Evolutionary conservation across 228 moss, liverwort and hornwort genomes (phyloP), one percentile per base, ranked within the genome.

Genomic region (Sphagnum magellanicum): DNA sequence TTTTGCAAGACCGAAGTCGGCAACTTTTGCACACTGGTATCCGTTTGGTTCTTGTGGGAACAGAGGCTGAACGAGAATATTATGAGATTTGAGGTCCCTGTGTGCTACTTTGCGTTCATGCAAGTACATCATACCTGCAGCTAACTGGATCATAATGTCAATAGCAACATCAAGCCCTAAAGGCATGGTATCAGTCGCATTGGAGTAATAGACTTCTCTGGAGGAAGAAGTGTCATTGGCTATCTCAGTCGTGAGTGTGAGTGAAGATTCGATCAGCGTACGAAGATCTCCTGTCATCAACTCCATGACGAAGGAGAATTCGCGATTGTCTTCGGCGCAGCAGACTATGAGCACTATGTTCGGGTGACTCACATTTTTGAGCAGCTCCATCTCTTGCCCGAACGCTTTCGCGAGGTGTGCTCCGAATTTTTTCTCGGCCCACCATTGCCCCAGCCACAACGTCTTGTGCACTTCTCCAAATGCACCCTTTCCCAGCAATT

Each of bases 131-230:
- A 69, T 69, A 48, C 59, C 69, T 60, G 59, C 60, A 49, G 69
- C 69, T 6, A 69, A 49, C 57, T 69, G 69, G 15, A 69, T 15
- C 69, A 69, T 69, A 16, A 69, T 69, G 59, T 69, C 69, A 6
- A 69, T 16, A 47, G 69, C 69, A 10, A 69, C 69, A 60, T 69
- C 59, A 59, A 69, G 60, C 50, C 60, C 69, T 59, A 69, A 69
- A 8, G 69, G 69, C 69, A 69, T 69, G 8, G 6, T 13, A 59
- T 69, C 69, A 59, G 60, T 69, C 50, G 60, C 59, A 49, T 59
- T 47, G 50, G 49, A 50, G 16, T 60, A 59, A 14, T 11, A 12
- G 49, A 49, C 50, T 60, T 60, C 32, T 32, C 32, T 64, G 64
- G 64, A 64, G 64, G 12, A 49, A 64, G 46, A 64, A 64, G 3